A percentile compares a stretch with the other conserved stretches of the same genome.
phyloP scores from a whole-genome alignment of 2,329 filamentous ascomycete species.

The Exophiala spinifera region DNA sequence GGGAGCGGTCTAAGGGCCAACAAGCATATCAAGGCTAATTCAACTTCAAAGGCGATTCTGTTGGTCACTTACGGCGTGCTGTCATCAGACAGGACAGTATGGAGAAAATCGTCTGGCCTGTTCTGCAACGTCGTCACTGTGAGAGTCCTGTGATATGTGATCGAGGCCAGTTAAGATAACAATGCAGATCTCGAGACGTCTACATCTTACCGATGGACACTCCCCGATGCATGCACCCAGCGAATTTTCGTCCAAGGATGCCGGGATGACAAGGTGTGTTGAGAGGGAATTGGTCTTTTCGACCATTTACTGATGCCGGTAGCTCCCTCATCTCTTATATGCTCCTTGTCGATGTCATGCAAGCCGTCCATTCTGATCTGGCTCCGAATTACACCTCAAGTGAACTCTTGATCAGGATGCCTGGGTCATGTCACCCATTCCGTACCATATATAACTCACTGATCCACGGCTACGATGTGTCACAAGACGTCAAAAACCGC shows the following conservation, averaged over 20 bases:
- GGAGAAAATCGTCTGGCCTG: slow-evolving; percentile 4
- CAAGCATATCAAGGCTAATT: background rate
- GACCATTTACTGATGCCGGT: background rate
- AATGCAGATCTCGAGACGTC: slow-evolving; percentile 10
- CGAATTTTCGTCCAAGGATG: slow-evolving; percentile 7
- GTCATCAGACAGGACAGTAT: slow-evolving; percentile 1
- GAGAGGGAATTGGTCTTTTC: no score
- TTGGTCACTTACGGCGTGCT: slow-evolving; percentile 7
- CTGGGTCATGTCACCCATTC: slow-evolving; percentile 7
- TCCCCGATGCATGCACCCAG: background rate
- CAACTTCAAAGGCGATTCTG: slow-evolving; percentile 1
- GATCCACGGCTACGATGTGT: slow-evolving; percentile 6
- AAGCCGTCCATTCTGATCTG: slow-evolving; percentile 5
- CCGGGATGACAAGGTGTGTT: slow-evolving; percentile 12
- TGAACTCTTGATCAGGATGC: slow-evolving; percentile 14
- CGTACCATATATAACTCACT: slow-evolving; percentile 10
- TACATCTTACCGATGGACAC: slow-evolving; percentile 14
- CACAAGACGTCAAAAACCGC: slow-evolving; percentile 4
- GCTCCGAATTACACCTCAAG: slow-evolving; percentile 3
- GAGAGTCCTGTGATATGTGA: background rate
- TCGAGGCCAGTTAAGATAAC: background rate
- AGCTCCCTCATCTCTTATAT: slow-evolving; percentile 10
- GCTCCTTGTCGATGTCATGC: slow-evolving; percentile 8
- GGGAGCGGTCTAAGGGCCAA: background rate
- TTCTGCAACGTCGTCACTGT: slow-evolving; percentile 15